Conservation (phyloP, 2,329 filamentous ascomycete species). For the Aspergillus proliferans region DNA sequence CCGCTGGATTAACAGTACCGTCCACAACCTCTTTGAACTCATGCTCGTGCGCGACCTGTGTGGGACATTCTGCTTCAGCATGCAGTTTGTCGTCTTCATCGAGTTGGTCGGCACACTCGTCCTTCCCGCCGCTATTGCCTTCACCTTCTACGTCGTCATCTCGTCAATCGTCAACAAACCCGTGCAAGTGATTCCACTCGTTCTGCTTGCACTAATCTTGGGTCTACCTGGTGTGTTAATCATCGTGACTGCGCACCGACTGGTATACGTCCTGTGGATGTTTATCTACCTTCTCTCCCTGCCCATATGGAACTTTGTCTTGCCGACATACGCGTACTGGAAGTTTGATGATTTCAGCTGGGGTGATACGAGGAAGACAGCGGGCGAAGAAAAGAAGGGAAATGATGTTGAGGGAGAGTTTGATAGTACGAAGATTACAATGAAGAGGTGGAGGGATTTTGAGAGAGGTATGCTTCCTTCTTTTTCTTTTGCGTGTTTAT, state of each 20-base stretch:
- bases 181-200: slow-evolving; percentile 80
- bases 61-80: slow-evolving; percentile 98
- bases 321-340: slow-evolving; percentile 94
- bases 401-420: slow-evolving; percentile 87
- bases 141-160: slow-evolving; percentile 91
- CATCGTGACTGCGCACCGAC: slow-evolving; percentile 84
- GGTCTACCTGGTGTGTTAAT: slow-evolving; percentile 90
- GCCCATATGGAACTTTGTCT: slow-evolving; percentile 94
- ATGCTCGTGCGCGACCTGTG: slow-evolving; percentile 92
- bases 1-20: slow-evolving; percentile 98
- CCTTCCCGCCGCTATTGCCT: slow-evolving; percentile 89
- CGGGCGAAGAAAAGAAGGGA: slow-evolving; percentile 83
- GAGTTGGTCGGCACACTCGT: slow-evolving; percentile 93
- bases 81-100: slow-evolving; percentile 97
- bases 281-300: slow-evolving; percentile 87
- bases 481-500: neutral
- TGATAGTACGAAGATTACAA: slow-evolving; percentile 96
- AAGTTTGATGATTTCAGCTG: slow-evolving; percentile 99
- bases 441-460: slow-evolving; percentile 98
- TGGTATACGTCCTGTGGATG: slow-evolving; percentile 95
- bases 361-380: slow-evolving; percentile 96
- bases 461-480: slow-evolving; percentile 56
- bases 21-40: slow-evolving; percentile 97
- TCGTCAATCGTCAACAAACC: slow-evolving; percentile 73
- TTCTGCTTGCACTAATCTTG: slow-evolving; percentile 83